Evolutionary conservation across 257 asterid species (phyloP).

Genomic region (Capsicum chinense): DNA sequence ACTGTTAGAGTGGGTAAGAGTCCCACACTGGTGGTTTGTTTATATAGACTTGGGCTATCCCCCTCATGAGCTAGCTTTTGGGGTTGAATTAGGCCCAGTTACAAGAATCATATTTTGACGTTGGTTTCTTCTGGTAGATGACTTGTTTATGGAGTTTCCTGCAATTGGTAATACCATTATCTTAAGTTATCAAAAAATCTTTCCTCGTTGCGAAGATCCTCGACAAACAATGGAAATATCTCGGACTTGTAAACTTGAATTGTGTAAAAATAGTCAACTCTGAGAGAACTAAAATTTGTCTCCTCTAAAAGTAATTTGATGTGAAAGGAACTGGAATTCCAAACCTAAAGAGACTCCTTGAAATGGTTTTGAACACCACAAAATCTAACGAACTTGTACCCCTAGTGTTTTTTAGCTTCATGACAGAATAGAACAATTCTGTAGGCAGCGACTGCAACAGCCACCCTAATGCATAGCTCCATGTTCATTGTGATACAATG

Average conservation of each 20-base stretch:
- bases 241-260: neutral
- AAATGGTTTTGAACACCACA: neutral
- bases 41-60: no score
- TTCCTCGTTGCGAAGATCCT: neutral
- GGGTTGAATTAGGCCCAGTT: no score
- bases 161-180: no score
- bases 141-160: no score
- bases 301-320: neutral
- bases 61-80: no score
- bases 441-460: neutral
- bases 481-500: constrained; percentile 7
- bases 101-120: no score
- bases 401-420: neutral
- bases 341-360: neutral
- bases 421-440: neutral
- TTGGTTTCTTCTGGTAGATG: no score
- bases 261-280: neutral
- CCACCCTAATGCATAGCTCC: neutral
- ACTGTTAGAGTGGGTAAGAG: no score
- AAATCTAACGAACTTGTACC: neutral
- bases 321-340: neutral
- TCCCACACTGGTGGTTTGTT: no score
- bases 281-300: neutral
- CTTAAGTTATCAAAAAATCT: no score
- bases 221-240: neutral